A percentile compares a stretch with the other conserved stretches of the same genome.
Conservation (phyloP, 2,329 filamentous ascomycete genomes). For the Xylaria sp. region DNA sequence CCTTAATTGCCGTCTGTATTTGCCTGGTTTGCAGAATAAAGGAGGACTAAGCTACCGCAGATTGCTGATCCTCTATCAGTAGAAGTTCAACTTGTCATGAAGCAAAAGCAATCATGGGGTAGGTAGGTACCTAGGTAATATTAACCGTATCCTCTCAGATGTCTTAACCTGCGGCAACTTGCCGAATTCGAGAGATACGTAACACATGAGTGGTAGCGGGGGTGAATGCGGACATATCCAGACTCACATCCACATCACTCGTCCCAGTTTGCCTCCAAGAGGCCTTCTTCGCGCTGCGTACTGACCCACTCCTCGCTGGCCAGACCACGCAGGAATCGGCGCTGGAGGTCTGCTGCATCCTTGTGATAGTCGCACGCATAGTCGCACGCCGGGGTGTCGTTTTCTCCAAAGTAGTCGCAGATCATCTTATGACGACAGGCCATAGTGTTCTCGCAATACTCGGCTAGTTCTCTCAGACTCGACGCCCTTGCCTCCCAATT, state of each 20-base stretch:
- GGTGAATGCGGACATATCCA: constrained; percentile 22
- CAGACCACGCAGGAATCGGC: constrained; percentile 65
- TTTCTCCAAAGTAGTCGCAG: constrained; percentile 81
- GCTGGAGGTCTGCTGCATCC: constrained; percentile 68
- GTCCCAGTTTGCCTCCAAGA: constrained; percentile 67
- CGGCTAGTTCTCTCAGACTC: constrained; percentile 75
- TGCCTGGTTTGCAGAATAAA: background rate
- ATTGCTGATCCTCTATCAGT: too few relatives aligned
- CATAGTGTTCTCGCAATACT: constrained; percentile 82
- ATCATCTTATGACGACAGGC: constrained; percentile 81
- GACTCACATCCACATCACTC: constrained; percentile 30
- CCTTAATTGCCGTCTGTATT: background rate
- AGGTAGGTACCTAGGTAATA: constrained; percentile 13
- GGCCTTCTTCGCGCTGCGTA: constrained; percentile 69
- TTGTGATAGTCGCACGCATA: constrained; percentile 85
- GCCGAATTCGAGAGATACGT: constrained; percentile 37
- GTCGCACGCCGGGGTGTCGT: constrained; percentile 68
- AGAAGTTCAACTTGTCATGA: too few relatives aligned
- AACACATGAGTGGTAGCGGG: constrained; percentile 32
- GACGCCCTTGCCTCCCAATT: constrained; percentile 64
- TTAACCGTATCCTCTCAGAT: constrained; percentile 39
- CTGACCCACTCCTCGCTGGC: constrained; percentile 72
- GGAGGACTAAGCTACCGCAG: background rate
- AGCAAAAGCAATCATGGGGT: background rate
- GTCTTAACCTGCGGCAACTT: constrained; percentile 34